Evolutionary conservation across 2,329 filamentous ascomycete species (phyloP).

Genomic region (Curvularia sp.): DNA sequence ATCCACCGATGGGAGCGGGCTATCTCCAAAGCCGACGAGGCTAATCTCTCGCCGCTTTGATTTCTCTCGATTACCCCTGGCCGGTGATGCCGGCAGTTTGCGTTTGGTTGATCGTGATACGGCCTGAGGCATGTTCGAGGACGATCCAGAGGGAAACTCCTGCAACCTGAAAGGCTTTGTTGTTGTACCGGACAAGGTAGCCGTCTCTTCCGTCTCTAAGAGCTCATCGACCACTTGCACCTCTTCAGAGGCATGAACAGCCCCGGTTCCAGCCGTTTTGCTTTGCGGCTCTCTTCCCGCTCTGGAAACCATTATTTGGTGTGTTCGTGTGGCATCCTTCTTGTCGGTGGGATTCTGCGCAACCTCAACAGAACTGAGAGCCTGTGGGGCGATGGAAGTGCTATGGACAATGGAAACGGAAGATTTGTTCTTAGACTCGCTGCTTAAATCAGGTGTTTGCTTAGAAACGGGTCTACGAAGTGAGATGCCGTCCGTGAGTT

Average conservation of each 20-base stretch:
- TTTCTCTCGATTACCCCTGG: conserved; percentile 23
- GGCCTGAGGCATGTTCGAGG: background rate
- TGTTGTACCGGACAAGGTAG: background rate
- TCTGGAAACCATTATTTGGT: background rate
- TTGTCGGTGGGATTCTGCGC: background rate
- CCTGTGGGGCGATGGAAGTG: conserved; percentile 32
- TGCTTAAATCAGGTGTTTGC: conserved; percentile 23
- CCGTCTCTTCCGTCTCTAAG: background rate
- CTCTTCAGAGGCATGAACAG: background rate
- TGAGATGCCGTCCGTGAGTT: conserved; percentile 5
- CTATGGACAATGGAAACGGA: conserved; percentile 37
- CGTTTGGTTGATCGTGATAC: conserved; percentile 28
- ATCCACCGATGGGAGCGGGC: conserved; percentile 9
- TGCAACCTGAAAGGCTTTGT: background rate
- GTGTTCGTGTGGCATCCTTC: background rate
- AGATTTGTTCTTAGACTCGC: conserved; percentile 25
- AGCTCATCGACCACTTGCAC: conserved; percentile 1
- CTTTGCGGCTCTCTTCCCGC: background rate
- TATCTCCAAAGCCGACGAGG: conserved; percentile 24
- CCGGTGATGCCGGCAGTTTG: conserved; percentile 30
- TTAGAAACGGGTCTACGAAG: conserved; percentile 7
- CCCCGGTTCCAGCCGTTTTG: background rate
- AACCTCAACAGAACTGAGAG: conserved; percentile 5
- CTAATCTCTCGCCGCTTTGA: conserved; percentile 37
- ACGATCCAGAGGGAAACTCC: background rate